Evolutionary conservation across 176 grass and related monocot genomes (phyloP).

Genomic region (Raddia distichophylla): DNA sequence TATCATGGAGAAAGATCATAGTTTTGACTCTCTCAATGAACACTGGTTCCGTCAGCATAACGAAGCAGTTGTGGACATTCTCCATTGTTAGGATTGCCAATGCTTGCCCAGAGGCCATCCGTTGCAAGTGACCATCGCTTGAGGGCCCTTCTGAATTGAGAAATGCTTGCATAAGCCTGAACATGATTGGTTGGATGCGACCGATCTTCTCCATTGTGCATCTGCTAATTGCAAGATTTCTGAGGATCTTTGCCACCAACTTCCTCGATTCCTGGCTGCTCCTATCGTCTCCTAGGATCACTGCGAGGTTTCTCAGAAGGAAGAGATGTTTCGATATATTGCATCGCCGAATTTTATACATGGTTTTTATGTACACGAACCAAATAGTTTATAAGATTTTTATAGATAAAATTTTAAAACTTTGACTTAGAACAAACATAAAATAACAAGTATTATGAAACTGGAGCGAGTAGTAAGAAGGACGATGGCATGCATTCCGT

Average conservation of each 20-base stretch:
- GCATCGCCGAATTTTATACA: not conserved
- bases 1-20: not conserved
- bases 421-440: too few relatives aligned
- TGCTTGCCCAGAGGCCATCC: not conserved
- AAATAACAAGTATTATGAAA: too few relatives aligned
- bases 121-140: not conserved
- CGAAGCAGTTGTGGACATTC: not conserved
- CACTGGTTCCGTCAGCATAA: not conserved
- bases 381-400: too few relatives aligned
- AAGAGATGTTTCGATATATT: constrained; percentile 4
- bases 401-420: too few relatives aligned
- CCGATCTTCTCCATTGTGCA: not conserved
- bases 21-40: not conserved
- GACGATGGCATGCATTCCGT: too few relatives aligned
- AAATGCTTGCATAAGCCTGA: not conserved
- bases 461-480: too few relatives aligned
- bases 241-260: not conserved
- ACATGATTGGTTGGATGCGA: not conserved
- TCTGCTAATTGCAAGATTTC: not conserved
- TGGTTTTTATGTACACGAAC: too few relatives aligned
- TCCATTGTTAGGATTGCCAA: not conserved
- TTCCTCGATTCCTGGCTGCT: not conserved
- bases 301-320: not conserved
- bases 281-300: not conserved
- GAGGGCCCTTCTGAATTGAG: not conserved